Percentiles rank a stretch among this genome's conserved stretches.
Evolutionary conservation across 129 eudicot genomes (phyloP).

Genomic region (Solidago caesia): DNA sequence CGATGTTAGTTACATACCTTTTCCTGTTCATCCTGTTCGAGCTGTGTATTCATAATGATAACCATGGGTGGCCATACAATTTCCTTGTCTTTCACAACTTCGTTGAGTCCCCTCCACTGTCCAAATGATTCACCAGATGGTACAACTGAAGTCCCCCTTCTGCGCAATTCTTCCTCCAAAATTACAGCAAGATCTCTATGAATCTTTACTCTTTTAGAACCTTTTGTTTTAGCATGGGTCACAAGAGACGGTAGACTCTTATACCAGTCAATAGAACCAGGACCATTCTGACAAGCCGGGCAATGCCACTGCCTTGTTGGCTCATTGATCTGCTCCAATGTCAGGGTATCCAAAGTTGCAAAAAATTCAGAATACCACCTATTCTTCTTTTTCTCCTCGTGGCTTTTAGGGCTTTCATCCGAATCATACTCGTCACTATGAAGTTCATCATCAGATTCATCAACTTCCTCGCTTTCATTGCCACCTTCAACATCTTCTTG

Average conservation of each 20-base stretch:
- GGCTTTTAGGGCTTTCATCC: constrained; percentile 60
- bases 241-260: constrained; percentile 64
- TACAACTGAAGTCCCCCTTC: constrained; percentile 52
- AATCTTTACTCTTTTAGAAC: constrained; percentile 68
- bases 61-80: constrained; percentile 99
- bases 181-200: constrained; percentile 71
- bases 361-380: constrained; percentile 55
- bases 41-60: constrained; percentile 66
- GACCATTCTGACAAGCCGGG: constrained; percentile 83
- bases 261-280: constrained; percentile 87
- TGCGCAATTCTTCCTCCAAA: constrained; percentile 67
- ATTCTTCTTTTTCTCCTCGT: constrained; percentile 57
- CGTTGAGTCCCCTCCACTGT: constrained; percentile 63
- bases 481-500: constrained; percentile 32
- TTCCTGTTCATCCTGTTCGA: constrained; percentile 64
- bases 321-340: constrained; percentile 55
- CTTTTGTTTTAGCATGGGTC: constrained; percentile 79
- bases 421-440: constrained; percentile 61
- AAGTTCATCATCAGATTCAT: constrained; percentile 69
- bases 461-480: constrained; percentile 35
- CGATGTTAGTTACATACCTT: constrained; percentile 40
- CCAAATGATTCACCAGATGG: constrained; percentile 74
- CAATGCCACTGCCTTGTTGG: constrained; percentile 81
- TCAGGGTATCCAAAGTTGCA: constrained; percentile 45
- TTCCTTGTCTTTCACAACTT: constrained; percentile 43